phyloP scores from a whole-genome alignment of 805 yeast species.

The Nakazawaea wickerhamii region DNA sequence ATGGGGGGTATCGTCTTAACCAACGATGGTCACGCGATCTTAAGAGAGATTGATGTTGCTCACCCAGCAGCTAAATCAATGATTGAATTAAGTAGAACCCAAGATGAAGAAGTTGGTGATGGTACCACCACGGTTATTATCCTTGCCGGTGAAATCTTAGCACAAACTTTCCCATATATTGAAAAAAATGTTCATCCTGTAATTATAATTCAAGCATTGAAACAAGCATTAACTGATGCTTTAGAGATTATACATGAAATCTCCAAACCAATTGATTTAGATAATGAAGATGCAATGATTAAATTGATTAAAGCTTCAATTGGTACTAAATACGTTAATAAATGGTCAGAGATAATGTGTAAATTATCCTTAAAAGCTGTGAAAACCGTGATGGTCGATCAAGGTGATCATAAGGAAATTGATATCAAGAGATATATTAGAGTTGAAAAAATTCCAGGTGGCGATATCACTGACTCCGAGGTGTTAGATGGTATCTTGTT shows the following conservation, averaged over 20 bases:
- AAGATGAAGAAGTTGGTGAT: conserved; percentile 98
- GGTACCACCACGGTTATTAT: conserved; percentile 98
- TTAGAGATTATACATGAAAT: conserved; percentile 80
- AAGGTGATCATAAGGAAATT: conserved; percentile 66
- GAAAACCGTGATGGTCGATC: conserved; percentile 66
- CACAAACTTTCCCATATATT: conserved; percentile 90
- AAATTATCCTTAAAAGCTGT: conserved; percentile 83
- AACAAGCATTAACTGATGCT: conserved; percentile 87
- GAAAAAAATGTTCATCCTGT: conserved; percentile 97
- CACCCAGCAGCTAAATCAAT: conserved; percentile 99
- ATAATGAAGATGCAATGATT: conserved; percentile 82
- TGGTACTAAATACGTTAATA: conserved; percentile 90
- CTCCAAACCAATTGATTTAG: conserved; percentile 76
- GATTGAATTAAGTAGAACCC: conserved; percentile 95
- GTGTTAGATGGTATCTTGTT: conserved; percentile 89
- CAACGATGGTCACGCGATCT: conserved; percentile 97
- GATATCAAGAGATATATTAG: conserved; percentile 91
- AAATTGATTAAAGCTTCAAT: conserved; percentile 84
- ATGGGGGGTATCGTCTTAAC: conserved; percentile 95
- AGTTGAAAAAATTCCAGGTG: conserved; percentile 96
- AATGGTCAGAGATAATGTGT: conserved; percentile 93
- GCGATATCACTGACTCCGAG: conserved; percentile 84
- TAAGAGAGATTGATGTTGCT: conserved; percentile 94
- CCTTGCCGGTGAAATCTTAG: conserved; percentile 92
- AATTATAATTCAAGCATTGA: conserved; percentile 88